phyloP scores from a whole-genome alignment of 768 basidiomycete genomes.

The Boletales sp. region DNA sequence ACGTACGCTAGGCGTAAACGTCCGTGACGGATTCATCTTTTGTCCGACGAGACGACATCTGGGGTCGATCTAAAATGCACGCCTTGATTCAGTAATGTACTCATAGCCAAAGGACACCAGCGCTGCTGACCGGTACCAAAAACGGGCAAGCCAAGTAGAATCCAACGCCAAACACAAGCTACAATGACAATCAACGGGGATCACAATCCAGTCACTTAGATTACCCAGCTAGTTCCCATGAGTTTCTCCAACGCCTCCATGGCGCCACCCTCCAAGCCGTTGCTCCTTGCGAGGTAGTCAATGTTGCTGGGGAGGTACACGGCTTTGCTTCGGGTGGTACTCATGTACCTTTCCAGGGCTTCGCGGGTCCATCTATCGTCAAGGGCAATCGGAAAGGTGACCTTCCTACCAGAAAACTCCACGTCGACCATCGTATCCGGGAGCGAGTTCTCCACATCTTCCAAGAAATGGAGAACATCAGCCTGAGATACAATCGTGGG shows the following conservation, averaged over 20 bases:
- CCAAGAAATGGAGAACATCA: slow-evolving; percentile 40
- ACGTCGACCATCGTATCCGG: slow-evolving; percentile 39
- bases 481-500: slow-evolving; percentile 39
- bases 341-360: slow-evolving; percentile 57
- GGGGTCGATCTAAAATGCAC: slow-evolving; percentile 45
- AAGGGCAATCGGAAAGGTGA: slow-evolving; percentile 60
- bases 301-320: slow-evolving; percentile 69
- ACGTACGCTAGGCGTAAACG: slow-evolving; percentile 57
- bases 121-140: slow-evolving; percentile 44
- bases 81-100: neutral
- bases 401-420: slow-evolving; percentile 47
- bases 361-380: slow-evolving; percentile 57
- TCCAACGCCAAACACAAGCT: slow-evolving; percentile 62
- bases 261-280: slow-evolving; percentile 45
- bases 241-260: slow-evolving; percentile 45
- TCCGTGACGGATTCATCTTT: slow-evolving; percentile 74
- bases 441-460: slow-evolving; percentile 36
- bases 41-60: slow-evolving; percentile 58
- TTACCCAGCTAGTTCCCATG: slow-evolving; percentile 49
- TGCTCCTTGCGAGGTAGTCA: slow-evolving; percentile 62
- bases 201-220: slow-evolving; percentile 1
- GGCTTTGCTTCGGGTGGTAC: slow-evolving; percentile 49
- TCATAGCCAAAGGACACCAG: no score
- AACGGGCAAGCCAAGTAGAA: slow-evolving; percentile 67
- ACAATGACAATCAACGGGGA: slow-evolving; percentile 12